Conservation (phyloP, 2,329 filamentous ascomycete species). For the Aciculosporium take region DNA sequence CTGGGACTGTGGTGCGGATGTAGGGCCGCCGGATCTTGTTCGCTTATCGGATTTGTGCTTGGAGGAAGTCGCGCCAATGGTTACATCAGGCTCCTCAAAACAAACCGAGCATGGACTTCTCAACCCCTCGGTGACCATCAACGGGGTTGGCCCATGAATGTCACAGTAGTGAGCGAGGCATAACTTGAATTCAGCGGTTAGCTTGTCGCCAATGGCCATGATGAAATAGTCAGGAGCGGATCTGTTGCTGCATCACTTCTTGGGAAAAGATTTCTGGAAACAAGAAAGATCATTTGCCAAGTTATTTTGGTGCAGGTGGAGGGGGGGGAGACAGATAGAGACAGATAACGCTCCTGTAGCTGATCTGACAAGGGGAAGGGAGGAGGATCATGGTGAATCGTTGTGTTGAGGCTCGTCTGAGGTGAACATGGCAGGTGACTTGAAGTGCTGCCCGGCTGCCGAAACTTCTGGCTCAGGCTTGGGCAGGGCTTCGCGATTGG, state of each 20-base stretch:
- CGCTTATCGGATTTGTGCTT: slow-evolving; percentile 18
- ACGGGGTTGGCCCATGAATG: slow-evolving; percentile 51
- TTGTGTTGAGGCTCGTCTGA: slow-evolving; percentile 1
- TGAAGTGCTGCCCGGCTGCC: neutral
- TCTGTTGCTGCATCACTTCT: neutral
- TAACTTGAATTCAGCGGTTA: slow-evolving; percentile 36
- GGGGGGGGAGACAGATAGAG: neutral
- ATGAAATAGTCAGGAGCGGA: neutral
- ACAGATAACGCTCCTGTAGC: too few relatives aligned
- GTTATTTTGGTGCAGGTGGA: neutral
- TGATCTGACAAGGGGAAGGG: neutral
- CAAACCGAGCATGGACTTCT: slow-evolving; percentile 47
- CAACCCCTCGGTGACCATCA: slow-evolving; percentile 56
- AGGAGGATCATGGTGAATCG: neutral
- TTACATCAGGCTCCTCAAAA: slow-evolving; percentile 26
- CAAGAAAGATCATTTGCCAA: neutral
- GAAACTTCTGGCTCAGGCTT: slow-evolving; percentile 1
- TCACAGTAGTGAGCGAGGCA: slow-evolving; percentile 60
- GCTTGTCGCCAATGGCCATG: slow-evolving; percentile 17
- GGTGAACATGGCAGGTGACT: slow-evolving; percentile 2
- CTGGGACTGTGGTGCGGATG: slow-evolving; percentile 18
- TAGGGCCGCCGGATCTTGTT: slow-evolving; percentile 26
- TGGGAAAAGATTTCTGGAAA: neutral
- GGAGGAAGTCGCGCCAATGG: neutral
- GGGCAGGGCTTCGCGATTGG: neutral